These are phyloP conservation scores for Pistacia vera DNA, from an alignment of 345 rosid genomes.

Conservation along the genomic window DNA sequence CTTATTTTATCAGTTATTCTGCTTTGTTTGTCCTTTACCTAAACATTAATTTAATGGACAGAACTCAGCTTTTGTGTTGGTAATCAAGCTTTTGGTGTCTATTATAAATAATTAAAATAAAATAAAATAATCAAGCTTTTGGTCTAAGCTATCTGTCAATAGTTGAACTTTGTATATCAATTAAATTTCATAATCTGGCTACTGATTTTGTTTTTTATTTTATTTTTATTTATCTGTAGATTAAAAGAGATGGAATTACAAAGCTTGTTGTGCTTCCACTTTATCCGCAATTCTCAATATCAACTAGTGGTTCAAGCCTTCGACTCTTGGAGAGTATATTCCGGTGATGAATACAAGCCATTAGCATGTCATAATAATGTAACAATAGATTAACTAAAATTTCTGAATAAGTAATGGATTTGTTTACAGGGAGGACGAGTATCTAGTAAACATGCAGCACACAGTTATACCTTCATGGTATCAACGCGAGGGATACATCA, in stretches of 20 bases:
- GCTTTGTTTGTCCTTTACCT: neutral
- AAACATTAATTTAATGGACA: too few species aligned
- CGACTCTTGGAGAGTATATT: slow-evolving; percentile 93
- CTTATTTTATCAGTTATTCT: neutral
- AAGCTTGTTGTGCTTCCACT: slow-evolving; percentile 98
- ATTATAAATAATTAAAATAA: too few species aligned
- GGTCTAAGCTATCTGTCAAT: slow-evolving; percentile 5
- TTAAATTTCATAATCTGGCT: neutral
- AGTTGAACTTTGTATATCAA: neutral
- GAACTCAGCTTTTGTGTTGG: too few species aligned
- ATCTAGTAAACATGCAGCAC: slow-evolving; percentile 97
- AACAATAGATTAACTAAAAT: slow-evolving; percentile 11
- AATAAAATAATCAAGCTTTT: slow-evolving; percentile 7
- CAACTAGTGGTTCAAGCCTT: slow-evolving; percentile 98
- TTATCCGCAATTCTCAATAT: slow-evolving; percentile 98
- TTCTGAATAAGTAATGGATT: slow-evolving; percentile 28
- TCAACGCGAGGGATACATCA: slow-evolving; percentile 96
- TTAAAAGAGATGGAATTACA: slow-evolving; percentile 83
- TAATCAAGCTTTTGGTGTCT: too few species aligned
- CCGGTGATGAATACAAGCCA: slow-evolving; percentile 47
- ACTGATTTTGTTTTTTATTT: slow-evolving; percentile 10
- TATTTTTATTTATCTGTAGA: slow-evolving; percentile 40
- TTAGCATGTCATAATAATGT: neutral
- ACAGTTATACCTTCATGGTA: slow-evolving; percentile 99
- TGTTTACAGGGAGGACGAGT: slow-evolving; percentile 85